Base-by-base conservation (phyloP, 2,329 filamentous ascomycete species). In the Escovopsis sp. region DNA sequence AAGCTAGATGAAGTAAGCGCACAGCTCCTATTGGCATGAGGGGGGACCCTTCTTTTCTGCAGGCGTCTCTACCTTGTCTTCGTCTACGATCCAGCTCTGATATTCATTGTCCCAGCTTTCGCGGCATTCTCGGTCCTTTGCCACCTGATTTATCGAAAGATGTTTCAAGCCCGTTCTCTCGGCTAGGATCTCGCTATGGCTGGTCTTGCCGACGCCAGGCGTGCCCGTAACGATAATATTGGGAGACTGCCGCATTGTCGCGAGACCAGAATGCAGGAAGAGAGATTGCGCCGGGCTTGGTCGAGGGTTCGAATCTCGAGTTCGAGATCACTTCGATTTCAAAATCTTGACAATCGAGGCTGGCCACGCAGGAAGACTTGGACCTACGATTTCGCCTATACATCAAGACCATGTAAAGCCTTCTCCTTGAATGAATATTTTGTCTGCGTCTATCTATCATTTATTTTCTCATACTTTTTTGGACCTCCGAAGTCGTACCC, bases 161-260 rank as follows among this genome's bases (percentile, higher is more conserved):
- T 95, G 88, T 53, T 79, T 80, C 49, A 96, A 66, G 2, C 81
- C 84, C 8, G 81, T 83, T 45, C 73, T 76, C 56, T 81, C 71
- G 7, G 85, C 84, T 39, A 98, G 67, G 53, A 77, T 71, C 60
- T 94, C 84, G 57, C 84, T 85, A 60, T 94, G 88, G 7, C 84
- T 93, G 14, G 88, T 94, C 67, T 98, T 98, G 56, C 91, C 91
- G 25, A 93, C 86, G 42, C 91, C 91, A 0, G 91, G 91, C 15
- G 91, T 98, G 49, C 91, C 91, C 34, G 91, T 96, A 50, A 98
- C 72, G 51, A 98, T 82, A 54, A 98, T 86, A 61, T 96, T 98
- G 27, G 91, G 91, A 47, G 65, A 63, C 27, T 58, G 64, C 50
- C 76, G 67, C 57, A 66, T 63, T 43, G 50, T 63, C 40, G 44